Evolutionary conservation across 805 yeast species (phyloP).

Genomic region (Candida vartiovaarae): DNA sequence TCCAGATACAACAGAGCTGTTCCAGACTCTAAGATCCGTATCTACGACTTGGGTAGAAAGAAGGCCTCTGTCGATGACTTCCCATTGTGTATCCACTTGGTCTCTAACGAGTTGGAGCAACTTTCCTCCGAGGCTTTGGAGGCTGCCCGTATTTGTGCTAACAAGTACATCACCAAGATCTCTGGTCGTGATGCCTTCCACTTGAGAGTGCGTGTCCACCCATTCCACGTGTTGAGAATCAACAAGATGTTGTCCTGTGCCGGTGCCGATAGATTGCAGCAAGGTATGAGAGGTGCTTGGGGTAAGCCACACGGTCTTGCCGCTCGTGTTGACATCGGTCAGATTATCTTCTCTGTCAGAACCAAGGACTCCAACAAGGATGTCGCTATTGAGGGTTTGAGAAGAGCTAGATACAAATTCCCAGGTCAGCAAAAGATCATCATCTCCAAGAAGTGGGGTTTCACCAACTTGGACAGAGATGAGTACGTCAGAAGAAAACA

Average conservation of each 20-base stretch:
- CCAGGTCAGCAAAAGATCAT: conserved; percentile 99
- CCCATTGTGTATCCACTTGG: conserved; percentile 98
- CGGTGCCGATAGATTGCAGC: conserved; percentile 99
- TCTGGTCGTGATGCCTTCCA: conserved; percentile 99
- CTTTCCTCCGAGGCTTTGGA: conserved; percentile 99
- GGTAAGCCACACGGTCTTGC: conserved; percentile 99
- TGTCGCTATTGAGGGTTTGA: conserved; percentile 96
- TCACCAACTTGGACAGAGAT: conserved; percentile 97
- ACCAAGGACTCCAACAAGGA: conserved; percentile 98
- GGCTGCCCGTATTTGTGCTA: conserved; percentile 99
- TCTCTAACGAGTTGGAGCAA: conserved; percentile 99
- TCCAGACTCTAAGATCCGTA: conserved; percentile 99
- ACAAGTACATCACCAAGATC: conserved; percentile 96
- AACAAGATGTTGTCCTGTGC: conserved; percentile 99
- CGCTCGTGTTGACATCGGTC: conserved; percentile 98
- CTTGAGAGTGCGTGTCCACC: conserved; percentile 99
- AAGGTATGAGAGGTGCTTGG: conserved; percentile 99
- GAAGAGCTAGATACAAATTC: conserved; percentile 99
- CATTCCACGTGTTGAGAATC: conserved; percentile 99
- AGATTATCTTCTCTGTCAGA: conserved; percentile 95
- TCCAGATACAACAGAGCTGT: conserved; percentile 99
- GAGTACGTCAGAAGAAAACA: conserved; percentile 93
- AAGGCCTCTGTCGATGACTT: conserved; percentile 98
- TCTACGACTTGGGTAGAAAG: conserved; percentile 99
- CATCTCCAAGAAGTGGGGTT: conserved; percentile 99